Evolutionary conservation across 2,329 filamentous ascomycete genomes (phyloP), one percentile per base, ranked within the genome.

Genomic region (Claviceps citrina): DNA sequence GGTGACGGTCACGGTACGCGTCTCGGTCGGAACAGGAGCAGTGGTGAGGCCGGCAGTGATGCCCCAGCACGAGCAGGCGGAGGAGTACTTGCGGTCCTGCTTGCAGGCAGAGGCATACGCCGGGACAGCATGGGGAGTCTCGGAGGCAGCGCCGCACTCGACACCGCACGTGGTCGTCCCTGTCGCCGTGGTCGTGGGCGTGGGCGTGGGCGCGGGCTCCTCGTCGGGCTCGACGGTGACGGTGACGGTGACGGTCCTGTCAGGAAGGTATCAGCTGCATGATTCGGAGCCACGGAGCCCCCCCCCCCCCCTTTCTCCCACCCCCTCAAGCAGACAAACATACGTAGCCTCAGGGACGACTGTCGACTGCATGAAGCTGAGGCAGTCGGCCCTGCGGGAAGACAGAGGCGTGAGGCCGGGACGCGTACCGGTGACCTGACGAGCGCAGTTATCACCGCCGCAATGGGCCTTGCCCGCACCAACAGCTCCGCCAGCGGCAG

Each of bases 41-140:
- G 63, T 65, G 42, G 53, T 57, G 34, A 59, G 54, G 20, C 51
- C 44, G 28, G 54, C 55, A 30, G 62, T 65, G 52, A 67, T 56
- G 36, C 63, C 63, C 54, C 57, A 67, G 60, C 64, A 67, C 39
- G 53, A 54, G 59, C 64, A 67, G 39, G 59, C 64, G 28, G 62
- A 61, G 25, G 60, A 53, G 54, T 64, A 67, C 35, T 52, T 51
- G 25, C 45, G 49, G 13, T 47, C 48, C 31, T 52, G 45, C 40
- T 52, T 49, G 52, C 62, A 66, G 33, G 51, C 51, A 16, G 57
- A 57, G 40, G 63, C 63, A 51, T 65, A 68, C 41, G 56, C 50
- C 36, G 64, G 64, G 40, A 64, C 49, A 36, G 43, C 48, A 34
- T 48, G 57, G 41, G 60, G 54, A 31, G 47, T 37, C 31, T 51